phyloP scores from a whole-genome alignment of 2,329 filamentous ascomycete species.

The Aschersonia sp. region DNA sequence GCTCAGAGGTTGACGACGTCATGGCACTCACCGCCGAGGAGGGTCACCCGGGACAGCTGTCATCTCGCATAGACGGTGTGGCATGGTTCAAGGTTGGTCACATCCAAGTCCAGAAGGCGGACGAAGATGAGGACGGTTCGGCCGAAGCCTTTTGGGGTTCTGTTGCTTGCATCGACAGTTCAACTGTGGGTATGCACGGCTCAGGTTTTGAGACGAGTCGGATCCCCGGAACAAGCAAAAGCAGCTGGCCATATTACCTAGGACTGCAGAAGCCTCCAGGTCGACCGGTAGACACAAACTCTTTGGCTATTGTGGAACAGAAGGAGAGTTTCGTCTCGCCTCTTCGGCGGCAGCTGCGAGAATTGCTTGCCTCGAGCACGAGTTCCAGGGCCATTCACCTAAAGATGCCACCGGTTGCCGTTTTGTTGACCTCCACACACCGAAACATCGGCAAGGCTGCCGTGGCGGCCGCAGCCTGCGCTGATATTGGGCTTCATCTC shows the following conservation, averaged over 20 bases:
- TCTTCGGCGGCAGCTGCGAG: conserved; percentile 58
- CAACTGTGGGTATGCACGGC: conserved; percentile 78
- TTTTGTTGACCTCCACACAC: conserved; percentile 82
- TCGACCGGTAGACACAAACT: conserved; percentile 20
- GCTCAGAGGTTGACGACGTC: conserved; percentile 58
- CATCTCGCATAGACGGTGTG: conserved; percentile 40
- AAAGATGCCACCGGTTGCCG: conserved; percentile 73
- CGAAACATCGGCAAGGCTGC: conserved; percentile 87
- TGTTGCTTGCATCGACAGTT: conserved; percentile 72
- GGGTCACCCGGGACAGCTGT: conserved; percentile 11
- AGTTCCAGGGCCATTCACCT: conserved; percentile 77
- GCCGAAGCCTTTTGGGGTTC: conserved; percentile 69
- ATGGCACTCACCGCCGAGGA: conserved; percentile 34
- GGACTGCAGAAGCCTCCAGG: conserved; percentile 55
- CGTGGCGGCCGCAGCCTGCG: conserved; percentile 60
- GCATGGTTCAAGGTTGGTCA: conserved; percentile 90
- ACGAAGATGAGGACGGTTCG: conserved; percentile 41
- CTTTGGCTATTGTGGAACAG: conserved; percentile 28
- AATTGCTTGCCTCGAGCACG: conserved; percentile 77
- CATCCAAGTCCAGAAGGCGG: conserved; percentile 42
- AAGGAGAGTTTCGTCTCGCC: conserved; percentile 38
- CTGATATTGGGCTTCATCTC: conserved; percentile 79
- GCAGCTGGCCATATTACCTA: conserved; percentile 81
- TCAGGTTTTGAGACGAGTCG: conserved; percentile 76
- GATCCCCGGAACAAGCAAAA: conserved; percentile 61